Base-by-base conservation (phyloP, 2,329 filamentous ascomycete species). In the Sphaerulina vaccinii region DNA sequence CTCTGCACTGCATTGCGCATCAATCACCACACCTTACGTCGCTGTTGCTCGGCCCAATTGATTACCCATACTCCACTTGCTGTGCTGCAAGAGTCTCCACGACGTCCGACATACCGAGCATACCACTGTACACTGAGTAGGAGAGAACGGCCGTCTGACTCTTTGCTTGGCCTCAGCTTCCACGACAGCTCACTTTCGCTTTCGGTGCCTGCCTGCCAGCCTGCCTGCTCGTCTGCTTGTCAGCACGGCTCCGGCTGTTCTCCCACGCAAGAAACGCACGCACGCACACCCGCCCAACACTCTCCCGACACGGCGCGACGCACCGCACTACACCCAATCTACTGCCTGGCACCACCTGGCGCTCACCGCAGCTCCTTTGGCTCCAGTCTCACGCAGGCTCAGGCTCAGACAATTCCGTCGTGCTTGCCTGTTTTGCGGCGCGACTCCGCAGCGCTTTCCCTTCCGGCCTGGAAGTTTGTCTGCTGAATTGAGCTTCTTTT, bases 151-250 rank as follows among this genome's bases (percentile, higher is more conserved):
- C n/a, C n/a, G n/a, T n/a, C n/a, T n/a, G n/a, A n/a, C n/a, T n/a
- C n/a, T n/a, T n/a, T n/a, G n/a, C 27, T 32, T 32, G 27, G 27
- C 27, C 27, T 32, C 27, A 32, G 27, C 27, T 32, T 32, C 24
- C 24, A 29, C 24, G 24, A 29, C 24, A 29, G 24, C 27, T 32
- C 27, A 32, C 27, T 18, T 23, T 32, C 23, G 22, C 40, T 18
- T 43, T n/a, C n/a, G n/a, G n/a, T n/a, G 40, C 40, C 40, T 43
- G 40, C 23, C 40, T 43, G 39, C 23, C 39, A 21, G 39, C 22
- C 39, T 22, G 38, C 16, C 35, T 11, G 35, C 35, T 18, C 15
- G 35, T 7, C 7, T 29, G 27, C 13, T 29, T 29, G n/a, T n/a
- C n/a, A n/a, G 7, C 27, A 32, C 27, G 27, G 35, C 13, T 11